Conservation (phyloP, 345 rosid species). For the Aethionema arabicum region DNA sequence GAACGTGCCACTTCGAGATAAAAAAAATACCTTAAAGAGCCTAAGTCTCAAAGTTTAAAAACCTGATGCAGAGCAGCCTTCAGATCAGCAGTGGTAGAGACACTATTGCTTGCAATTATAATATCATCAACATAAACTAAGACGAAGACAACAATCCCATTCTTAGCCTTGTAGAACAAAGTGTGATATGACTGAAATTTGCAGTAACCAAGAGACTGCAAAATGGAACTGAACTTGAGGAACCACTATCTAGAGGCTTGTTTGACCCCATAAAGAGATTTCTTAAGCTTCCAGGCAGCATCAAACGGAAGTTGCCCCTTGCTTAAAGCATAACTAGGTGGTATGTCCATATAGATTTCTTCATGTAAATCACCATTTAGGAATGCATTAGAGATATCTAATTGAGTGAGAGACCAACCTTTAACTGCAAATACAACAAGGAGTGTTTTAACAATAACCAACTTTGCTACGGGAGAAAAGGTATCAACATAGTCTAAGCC, state of each 20-base stretch:
- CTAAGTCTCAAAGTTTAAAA: background rate
- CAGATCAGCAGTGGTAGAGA: too few relatives aligned
- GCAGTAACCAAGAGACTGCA: rapidly evolving
- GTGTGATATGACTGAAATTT: background rate
- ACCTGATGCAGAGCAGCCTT: too few relatives aligned
- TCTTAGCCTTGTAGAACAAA: background rate
- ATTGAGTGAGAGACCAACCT: background rate
- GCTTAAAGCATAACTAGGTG: background rate
- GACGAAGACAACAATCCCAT: background rate
- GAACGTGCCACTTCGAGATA: background rate
- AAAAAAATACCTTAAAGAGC: background rate
- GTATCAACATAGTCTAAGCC: background rate
- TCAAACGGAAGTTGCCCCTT: background rate
- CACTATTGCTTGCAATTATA: background rate
- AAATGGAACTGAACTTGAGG: rapidly evolving
- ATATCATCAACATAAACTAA: background rate
- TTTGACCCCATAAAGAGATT: background rate
- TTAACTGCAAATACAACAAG: background rate
- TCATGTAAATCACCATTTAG: background rate
- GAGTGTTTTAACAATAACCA: background rate
- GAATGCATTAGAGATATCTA: background rate
- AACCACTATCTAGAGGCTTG: background rate
- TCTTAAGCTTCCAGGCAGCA: background rate
- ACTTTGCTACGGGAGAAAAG: background rate
- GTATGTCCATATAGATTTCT: background rate